phyloP scores from a whole-genome alignment of 2,329 filamentous ascomycete species.

The Nothophoma quercina region DNA sequence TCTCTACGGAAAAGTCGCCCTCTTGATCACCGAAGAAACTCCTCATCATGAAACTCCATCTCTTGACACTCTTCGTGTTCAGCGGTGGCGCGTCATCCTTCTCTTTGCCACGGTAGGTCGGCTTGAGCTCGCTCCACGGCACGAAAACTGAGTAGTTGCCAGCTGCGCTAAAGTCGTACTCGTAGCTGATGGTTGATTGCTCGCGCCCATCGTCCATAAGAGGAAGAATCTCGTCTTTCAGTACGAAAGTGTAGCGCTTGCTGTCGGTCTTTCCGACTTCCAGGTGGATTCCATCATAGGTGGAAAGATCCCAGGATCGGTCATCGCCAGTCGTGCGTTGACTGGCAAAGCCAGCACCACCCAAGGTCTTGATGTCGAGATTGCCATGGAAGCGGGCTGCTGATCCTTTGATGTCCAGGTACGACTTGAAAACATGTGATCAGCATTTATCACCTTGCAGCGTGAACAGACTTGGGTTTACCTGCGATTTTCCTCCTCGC shows the following conservation, averaged over 20 bases:
- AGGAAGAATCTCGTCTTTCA: conserved; percentile 74
- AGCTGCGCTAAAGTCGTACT: conserved; percentile 55
- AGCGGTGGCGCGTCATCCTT: conserved; percentile 67
- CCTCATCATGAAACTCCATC: conserved; percentile 80
- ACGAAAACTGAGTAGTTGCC: conserved; percentile 57
- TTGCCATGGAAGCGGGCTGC: conserved; percentile 68
- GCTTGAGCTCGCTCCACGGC: conserved; percentile 69
- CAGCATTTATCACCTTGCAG: background rate
- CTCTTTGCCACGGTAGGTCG: conserved; percentile 76
- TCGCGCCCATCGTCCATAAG: conserved; percentile 70
- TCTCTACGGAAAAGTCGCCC: conserved; percentile 68
- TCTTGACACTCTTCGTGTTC: conserved; percentile 66
- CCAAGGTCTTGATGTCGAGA: conserved; percentile 76
- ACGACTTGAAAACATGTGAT: conserved; percentile 53
- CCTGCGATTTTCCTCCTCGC: conserved; percentile 73
- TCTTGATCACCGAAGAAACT: conserved; percentile 81
- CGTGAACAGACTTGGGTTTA: conserved; percentile 38
- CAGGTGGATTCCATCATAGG: conserved; percentile 68
- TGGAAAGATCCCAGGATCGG: conserved; percentile 68
- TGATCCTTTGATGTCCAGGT: conserved; percentile 50
- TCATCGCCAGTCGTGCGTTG: conserved; percentile 70
- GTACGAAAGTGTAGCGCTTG: conserved; percentile 75
- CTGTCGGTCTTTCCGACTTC: conserved; percentile 62
- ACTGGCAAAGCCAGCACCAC: conserved; percentile 82
- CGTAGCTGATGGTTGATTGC: conserved; percentile 75